Evolutionary conservation across 2,329 filamentous ascomycete genomes (phyloP).

Genomic region (Neofusicoccum sp.): DNA sequence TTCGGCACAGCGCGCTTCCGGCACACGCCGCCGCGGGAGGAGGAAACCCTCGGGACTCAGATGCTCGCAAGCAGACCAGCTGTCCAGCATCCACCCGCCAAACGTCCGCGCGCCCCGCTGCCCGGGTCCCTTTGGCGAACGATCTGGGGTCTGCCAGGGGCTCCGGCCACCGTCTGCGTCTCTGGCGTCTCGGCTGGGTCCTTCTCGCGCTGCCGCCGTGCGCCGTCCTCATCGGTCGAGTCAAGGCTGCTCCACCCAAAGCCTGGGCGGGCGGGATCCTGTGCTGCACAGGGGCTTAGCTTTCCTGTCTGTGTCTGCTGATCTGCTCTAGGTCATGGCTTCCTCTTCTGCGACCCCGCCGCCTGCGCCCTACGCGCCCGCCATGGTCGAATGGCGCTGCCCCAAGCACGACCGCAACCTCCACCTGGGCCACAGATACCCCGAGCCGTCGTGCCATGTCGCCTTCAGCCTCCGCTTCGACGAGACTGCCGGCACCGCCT

Average conservation of each 20-base stretch:
- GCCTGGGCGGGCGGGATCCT: conserved; percentile 4
- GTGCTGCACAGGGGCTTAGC: neutral
- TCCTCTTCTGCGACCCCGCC: neutral
- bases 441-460: neutral
- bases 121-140: neutral
- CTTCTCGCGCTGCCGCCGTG: neutral
- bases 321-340: neutral
- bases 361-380: neutral
- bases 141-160: neutral
- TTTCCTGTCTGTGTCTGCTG: neutral
- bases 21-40: neutral
- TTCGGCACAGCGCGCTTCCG: neutral
- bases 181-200: neutral
- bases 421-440: neutral
- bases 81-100: neutral
- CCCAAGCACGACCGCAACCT: neutral
- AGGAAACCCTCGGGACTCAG: neutral
- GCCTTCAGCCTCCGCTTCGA: neutral
- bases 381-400: neutral
- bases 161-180: neutral
- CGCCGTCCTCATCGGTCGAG: neutral
- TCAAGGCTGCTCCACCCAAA: conserved; percentile 1
- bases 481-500: neutral
- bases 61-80: neutral
- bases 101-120: neutral